phyloP scores from a whole-genome alignment of 257 asterid genomes.

The Catharanthus roseus region DNA sequence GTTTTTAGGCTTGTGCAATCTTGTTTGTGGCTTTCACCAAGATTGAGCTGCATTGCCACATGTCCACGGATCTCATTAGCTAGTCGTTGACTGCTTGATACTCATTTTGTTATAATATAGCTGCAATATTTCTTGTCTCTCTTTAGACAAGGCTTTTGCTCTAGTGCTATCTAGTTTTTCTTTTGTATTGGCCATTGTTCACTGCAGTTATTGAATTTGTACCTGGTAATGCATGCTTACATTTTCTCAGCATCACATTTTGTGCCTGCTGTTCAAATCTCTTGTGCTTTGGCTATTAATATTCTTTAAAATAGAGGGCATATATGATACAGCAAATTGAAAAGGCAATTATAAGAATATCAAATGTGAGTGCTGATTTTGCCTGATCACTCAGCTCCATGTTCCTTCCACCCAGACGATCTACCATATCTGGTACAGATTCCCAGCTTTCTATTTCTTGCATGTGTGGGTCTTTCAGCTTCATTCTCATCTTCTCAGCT shows the following conservation, averaged over 20 bases:
- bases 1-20: background rate
- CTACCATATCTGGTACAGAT: conserved; percentile 78
- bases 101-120: background rate
- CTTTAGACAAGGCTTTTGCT: background rate
- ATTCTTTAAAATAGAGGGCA: conserved; percentile 61
- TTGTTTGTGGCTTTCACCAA: conserved; percentile 22
- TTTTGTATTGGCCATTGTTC: background rate
- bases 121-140: background rate
- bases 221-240: background rate
- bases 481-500: conserved; percentile 77
- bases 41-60: conserved; percentile 46
- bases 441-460: conserved; percentile 43
- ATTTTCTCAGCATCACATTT: background rate
- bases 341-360: conserved; percentile 54
- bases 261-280: background rate
- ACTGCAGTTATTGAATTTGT: background rate
- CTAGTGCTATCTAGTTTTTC: background rate
- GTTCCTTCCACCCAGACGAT: conserved; percentile 80
- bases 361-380: conserved; percentile 78
- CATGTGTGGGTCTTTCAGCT: conserved; percentile 59
- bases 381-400: conserved; percentile 81
- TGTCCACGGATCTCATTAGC: conserved; percentile 62
- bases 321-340: conserved; percentile 63
- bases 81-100: conserved; percentile 10
- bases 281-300: conserved; percentile 20